These are phyloP conservation scores for Psilocybe tampanensis DNA, from an alignment of 768 basidiomycete species.

Conservation along the genomic window DNA sequence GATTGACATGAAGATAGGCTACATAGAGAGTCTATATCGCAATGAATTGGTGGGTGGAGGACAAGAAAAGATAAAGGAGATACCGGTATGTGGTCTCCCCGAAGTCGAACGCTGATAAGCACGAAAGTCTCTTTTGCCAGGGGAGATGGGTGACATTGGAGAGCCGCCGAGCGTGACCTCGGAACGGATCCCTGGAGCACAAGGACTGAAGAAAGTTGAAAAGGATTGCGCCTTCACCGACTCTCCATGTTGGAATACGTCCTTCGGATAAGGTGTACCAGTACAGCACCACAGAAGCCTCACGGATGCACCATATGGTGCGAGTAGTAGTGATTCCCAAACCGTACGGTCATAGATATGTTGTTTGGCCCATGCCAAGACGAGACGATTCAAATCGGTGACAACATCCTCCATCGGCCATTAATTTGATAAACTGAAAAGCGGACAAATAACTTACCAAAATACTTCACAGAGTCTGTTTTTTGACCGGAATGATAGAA, in stretches of 20 bases:
- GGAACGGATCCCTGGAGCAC: neutral
- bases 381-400: conserved; percentile 1
- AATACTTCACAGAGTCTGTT: neutral
- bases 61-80: too few relatives aligned
- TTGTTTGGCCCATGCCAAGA: neutral
- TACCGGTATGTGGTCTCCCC: too few relatives aligned
- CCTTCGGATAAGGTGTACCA: neutral
- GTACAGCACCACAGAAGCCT: neutral
- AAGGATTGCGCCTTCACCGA: neutral
- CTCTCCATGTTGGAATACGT: neutral
- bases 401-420: conserved; percentile 3
- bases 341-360: neutral
- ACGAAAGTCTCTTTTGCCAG: neutral
- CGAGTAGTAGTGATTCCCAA: neutral
- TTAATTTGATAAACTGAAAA: neutral
- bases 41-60: neutral
- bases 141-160: neutral
- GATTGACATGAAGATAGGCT: neutral
- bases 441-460: neutral
- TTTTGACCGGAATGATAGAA: too few relatives aligned
- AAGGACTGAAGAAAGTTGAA: neutral
- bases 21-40: neutral
- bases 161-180: neutral
- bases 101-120: neutral
- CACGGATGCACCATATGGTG: conserved; percentile 1